Evolutionary conservation across 257 asterid species (phyloP).

Genomic region (Salvia rosmarinus): DNA sequence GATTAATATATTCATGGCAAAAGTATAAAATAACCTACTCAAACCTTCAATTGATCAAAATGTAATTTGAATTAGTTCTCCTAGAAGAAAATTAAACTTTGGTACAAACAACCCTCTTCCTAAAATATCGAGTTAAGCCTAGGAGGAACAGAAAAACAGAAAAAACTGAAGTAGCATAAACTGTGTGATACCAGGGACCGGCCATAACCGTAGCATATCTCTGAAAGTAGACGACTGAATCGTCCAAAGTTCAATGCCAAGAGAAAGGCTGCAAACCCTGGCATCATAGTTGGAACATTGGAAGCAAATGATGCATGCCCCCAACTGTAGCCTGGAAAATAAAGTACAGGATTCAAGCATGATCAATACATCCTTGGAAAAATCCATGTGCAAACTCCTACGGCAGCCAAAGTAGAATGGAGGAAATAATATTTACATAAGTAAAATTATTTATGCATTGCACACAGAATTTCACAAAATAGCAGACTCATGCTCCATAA

Average conservation of each 20-base stretch:
- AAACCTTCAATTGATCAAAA: neutral
- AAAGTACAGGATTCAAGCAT: slow-evolving; percentile 44
- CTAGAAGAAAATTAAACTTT: neutral
- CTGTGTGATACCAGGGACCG: slow-evolving; percentile 47
- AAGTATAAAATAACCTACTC: neutral
- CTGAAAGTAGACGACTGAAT: slow-evolving; percentile 46
- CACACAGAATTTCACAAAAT: neutral
- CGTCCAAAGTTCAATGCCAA: slow-evolving; percentile 54
- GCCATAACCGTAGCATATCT: slow-evolving; percentile 48
- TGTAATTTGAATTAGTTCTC: slow-evolving; percentile 13
- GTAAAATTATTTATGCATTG: neutral
- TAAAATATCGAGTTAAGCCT: slow-evolving; percentile 22
- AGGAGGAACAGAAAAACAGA: slow-evolving; percentile 18
- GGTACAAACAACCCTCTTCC: slow-evolving; percentile 3
- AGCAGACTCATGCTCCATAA: neutral
- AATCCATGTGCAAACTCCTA: slow-evolving; percentile 41
- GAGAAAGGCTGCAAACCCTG: slow-evolving; percentile 56
- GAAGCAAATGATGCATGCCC: slow-evolving; percentile 67
- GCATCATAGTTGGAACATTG: slow-evolving; percentile 55
- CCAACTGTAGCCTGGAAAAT: slow-evolving; percentile 64
- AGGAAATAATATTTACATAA: slow-evolving; percentile 27
- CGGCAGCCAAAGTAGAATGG: slow-evolving; percentile 23
- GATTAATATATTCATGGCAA: slow-evolving; percentile 16
- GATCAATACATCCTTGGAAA: slow-evolving; percentile 49
- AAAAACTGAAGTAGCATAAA: slow-evolving; percentile 27